Conservation (phyloP, 108 stramenopile genomes). For the Nannochloropsis salina region DNA sequence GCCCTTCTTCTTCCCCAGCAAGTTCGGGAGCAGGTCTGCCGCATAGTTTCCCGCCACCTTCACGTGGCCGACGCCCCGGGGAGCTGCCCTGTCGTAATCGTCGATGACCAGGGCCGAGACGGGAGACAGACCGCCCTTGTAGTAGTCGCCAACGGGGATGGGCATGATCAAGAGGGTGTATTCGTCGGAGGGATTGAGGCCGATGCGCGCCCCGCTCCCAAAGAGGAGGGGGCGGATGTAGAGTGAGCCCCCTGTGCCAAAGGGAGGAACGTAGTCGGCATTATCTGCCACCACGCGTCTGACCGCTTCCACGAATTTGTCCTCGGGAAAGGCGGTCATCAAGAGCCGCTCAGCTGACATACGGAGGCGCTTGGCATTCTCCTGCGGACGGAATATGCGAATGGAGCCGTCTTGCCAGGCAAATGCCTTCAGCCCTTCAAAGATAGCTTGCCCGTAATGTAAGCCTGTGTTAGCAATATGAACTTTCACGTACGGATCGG, state of each 20-base stretch:
- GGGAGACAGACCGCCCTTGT: conserved; percentile 90
- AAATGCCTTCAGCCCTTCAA: conserved; percentile 98
- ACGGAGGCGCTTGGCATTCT: conserved; percentile 73
- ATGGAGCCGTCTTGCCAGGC: conserved; percentile 80
- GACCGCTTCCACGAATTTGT: conserved; percentile 80
- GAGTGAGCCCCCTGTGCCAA: conserved; percentile 82
- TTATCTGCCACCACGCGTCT: conserved; percentile 79
- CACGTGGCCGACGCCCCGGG: conserved; percentile 84
- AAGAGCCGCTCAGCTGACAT: conserved; percentile 70
- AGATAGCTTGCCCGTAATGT: conserved; percentile 96
- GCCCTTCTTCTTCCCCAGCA: conserved; percentile 87
- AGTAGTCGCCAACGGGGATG: conserved; percentile 95
- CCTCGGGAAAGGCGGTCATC: conserved; percentile 78
- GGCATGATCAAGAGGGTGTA: conserved; percentile 88
- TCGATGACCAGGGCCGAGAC: conserved; percentile 81
- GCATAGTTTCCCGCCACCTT: conserved; percentile 98
- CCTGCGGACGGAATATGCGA: conserved; percentile 87
- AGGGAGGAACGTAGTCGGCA: conserved; percentile 91
- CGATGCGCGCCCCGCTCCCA: conserved; percentile 87
- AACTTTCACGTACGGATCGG: conserved; percentile 74
- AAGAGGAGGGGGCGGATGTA: conserved; percentile 93
- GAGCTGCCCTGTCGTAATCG: conserved; percentile 94
- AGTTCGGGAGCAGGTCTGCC: conserved; percentile 91
- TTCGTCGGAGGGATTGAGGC: conserved; percentile 93
- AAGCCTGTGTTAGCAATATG: conserved; percentile 94